These are phyloP conservation scores for Aquilaria yunnanensis DNA, from an alignment of 345 rosid species.

Conservation along the genomic window DNA sequence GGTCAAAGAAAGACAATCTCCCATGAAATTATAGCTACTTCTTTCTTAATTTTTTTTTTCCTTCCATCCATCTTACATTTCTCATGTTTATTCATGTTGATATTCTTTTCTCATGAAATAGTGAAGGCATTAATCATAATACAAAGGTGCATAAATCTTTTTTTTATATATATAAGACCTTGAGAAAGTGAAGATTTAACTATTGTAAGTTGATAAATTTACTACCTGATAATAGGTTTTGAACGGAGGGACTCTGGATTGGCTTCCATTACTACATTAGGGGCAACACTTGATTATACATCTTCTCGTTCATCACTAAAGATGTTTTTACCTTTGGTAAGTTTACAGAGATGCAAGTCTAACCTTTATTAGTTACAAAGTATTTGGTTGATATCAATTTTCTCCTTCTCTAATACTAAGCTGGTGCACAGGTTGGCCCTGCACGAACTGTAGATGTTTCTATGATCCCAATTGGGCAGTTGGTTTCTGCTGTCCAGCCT, in stretches of 20 bases:
- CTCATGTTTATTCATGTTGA: too few relatives aligned
- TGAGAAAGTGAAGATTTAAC: neutral
- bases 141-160: neutral
- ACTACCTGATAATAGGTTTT: slow-evolving; percentile 29
- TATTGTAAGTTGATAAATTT: slow-evolving; percentile 9
- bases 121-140: neutral
- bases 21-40: too few relatives aligned
- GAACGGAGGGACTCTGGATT: slow-evolving; percentile 63
- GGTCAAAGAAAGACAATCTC: too few relatives aligned
- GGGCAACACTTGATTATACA: slow-evolving; percentile 73
- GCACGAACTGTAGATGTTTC: slow-evolving; percentile 55
- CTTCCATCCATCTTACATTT: too few relatives aligned
- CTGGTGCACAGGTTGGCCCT: slow-evolving; percentile 53
- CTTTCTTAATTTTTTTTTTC: too few relatives aligned
- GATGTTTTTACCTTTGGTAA: slow-evolving; percentile 69
- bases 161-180: neutral
- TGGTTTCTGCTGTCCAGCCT: slow-evolving; percentile 56
- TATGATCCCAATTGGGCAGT: slow-evolving; percentile 51
- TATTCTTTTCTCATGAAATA: too few relatives aligned
- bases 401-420: neutral
- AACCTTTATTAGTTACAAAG: neutral
- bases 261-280: slow-evolving; percentile 58
- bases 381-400: neutral
- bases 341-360: slow-evolving; percentile 19
- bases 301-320: slow-evolving; percentile 64